phyloP scores from a whole-genome alignment of 2,329 filamentous ascomycete genomes.

The Pseudovirgaria hyperparasitica region DNA sequence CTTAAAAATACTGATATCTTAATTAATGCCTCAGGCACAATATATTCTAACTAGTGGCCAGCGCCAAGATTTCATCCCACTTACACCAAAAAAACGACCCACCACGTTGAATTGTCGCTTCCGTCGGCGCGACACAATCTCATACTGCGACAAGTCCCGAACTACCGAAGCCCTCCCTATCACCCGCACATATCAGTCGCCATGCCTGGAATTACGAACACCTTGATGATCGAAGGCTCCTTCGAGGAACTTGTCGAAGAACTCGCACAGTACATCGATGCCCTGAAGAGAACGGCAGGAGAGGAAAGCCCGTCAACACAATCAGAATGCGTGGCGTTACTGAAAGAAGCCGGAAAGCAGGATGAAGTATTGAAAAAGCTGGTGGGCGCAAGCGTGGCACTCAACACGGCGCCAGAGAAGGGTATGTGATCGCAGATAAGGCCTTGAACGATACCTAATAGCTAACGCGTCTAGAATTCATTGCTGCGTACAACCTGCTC shows the following conservation, averaged over 20 bases:
- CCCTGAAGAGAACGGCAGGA: slow-evolving; percentile 52
- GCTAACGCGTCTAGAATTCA: slow-evolving; percentile 54
- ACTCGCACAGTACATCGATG: slow-evolving; percentile 87
- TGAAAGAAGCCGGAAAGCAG: slow-evolving; percentile 54
- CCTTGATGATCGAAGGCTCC: slow-evolving; percentile 71
- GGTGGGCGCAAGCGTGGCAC: slow-evolving; percentile 60
- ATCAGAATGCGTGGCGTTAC: slow-evolving; percentile 56
- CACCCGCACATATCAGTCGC: slow-evolving; percentile 8
- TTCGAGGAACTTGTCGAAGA: slow-evolving; percentile 90
- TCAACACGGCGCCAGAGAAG: slow-evolving; percentile 86
- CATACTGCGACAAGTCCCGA: no score
- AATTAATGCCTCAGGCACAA: no score
- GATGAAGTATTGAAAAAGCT: slow-evolving; percentile 85
- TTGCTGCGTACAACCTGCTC: slow-evolving; percentile 90
- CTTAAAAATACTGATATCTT: no score
- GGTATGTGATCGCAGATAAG: slow-evolving; percentile 27
- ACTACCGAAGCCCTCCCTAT: no score
- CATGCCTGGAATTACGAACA: slow-evolving; percentile 50
- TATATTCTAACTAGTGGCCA: no score
- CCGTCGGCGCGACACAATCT: no score
- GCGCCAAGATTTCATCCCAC: no score
- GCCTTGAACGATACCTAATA: slow-evolving; percentile 6
- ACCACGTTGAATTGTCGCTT: no score
- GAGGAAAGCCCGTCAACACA: slow-evolving; percentile 41
- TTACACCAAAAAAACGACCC: no score